Evolutionary conservation across 352 stramenopile species (phyloP).

Genomic region (Pythium chondricola): DNA sequence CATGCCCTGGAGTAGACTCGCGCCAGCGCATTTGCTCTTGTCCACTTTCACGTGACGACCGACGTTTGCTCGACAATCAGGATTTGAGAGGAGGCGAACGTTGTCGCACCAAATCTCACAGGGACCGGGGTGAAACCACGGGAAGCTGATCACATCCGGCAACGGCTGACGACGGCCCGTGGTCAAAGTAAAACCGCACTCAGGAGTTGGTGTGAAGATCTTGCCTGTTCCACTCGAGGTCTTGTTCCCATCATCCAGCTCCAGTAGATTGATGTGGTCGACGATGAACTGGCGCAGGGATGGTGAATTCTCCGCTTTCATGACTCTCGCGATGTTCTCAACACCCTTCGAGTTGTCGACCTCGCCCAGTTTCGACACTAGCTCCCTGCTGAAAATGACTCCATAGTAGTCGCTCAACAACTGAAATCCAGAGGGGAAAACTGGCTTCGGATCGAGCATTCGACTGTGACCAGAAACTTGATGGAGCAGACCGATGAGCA

Average conservation of each 20-base stretch:
- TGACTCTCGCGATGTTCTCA: neutral
- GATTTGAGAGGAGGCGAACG: neutral
- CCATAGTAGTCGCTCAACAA: neutral
- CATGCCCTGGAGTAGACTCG: neutral
- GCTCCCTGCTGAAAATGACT: neutral
- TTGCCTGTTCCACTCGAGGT: neutral
- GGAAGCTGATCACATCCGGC: neutral
- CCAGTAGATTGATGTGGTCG: neutral
- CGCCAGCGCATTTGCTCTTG: neutral
- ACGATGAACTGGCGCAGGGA: neutral
- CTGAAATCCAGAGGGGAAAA: neutral
- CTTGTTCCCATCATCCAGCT: neutral
- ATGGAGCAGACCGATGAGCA: no score
- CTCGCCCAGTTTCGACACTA: neutral
- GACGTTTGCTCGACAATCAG: neutral
- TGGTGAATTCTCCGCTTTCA: neutral
- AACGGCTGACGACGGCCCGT: neutral
- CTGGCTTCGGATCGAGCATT: neutral
- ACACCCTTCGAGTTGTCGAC: neutral
- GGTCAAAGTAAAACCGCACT: neutral
- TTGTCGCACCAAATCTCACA: neutral
- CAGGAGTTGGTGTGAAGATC: neutral
- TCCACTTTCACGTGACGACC: neutral
- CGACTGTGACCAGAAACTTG: no score
- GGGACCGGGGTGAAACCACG: neutral